Evolutionary conservation across 257 asterid species (phyloP).

Genomic region (Capsicum pubescens): DNA sequence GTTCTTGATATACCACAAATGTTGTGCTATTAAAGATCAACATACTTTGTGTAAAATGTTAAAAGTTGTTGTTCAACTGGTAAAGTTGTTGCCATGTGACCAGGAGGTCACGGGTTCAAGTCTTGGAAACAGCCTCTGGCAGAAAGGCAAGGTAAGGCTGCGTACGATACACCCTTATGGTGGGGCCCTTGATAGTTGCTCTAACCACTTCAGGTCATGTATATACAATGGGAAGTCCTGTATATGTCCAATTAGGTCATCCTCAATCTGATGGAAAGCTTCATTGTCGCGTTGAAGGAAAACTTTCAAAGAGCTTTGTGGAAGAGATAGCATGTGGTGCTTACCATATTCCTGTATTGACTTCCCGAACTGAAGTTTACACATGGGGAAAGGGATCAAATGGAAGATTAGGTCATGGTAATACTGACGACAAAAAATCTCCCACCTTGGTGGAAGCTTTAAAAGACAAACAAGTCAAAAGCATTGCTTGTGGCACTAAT

Average conservation of each 20-base stretch:
- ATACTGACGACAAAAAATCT: slow-evolving; percentile 68
- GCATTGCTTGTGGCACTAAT: slow-evolving; percentile 86
- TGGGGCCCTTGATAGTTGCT: slow-evolving; percentile 63
- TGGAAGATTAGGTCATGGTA: slow-evolving; percentile 94
- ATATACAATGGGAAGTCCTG: slow-evolving; percentile 89
- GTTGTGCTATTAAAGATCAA: too few relatives aligned
- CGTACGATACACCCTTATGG: too few relatives aligned
- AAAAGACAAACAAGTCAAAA: slow-evolving; percentile 89
- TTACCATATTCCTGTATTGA: slow-evolving; percentile 85
- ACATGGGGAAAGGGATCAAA: slow-evolving; percentile 96
- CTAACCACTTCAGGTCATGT: slow-evolving; percentile 89
- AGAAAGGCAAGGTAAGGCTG: too few relatives aligned
- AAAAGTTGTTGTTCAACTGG: too few relatives aligned
- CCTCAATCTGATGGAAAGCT: slow-evolving; percentile 84
- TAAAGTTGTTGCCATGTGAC: too few relatives aligned
- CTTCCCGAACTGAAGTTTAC: slow-evolving; percentile 85
- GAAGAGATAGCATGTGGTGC: slow-evolving; percentile 97
- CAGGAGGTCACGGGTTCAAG: too few relatives aligned
- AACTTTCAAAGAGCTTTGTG: slow-evolving; percentile 68
- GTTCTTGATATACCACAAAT: too few relatives aligned
- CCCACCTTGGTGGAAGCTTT: slow-evolving; percentile 88
- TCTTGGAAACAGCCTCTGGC: too few relatives aligned
- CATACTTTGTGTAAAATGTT: too few relatives aligned
- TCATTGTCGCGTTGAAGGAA: slow-evolving; percentile 85
- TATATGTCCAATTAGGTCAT: slow-evolving; percentile 89